Evolutionary conservation across 768 basidiomycete species (phyloP), one percentile per base, ranked within the genome.

Genomic region (Polyporus arcularius): DNA sequence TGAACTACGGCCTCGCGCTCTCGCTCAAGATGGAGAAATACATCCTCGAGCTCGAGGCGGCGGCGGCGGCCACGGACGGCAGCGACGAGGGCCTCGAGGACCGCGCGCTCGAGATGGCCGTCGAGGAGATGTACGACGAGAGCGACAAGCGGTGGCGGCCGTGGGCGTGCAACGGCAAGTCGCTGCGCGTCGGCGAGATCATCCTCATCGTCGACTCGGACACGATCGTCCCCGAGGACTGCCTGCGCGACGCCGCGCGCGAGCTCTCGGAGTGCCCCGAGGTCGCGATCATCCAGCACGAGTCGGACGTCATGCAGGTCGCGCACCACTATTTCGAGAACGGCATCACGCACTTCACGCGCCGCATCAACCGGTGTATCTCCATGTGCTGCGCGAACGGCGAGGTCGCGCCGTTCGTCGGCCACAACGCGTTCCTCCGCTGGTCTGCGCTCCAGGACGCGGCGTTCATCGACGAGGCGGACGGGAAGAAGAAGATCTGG

Each of bases 251-350:
- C 75, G 94, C 94, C 0, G 93, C 92, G 5, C 85, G 90, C 41
- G 94, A 96, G 71, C 80, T 96, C 60, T 77, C 84, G 16, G 88
- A 89, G 73, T 88, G 88, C 64, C 92, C 90, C 0, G 88, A 93
- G 46, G 85, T 94, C 35, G 92, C 86, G 1, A 93, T 96, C 75
- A 89, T 96, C 55, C 94, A 96, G 70, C 94, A 96, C 70, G 90
- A 90, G 68, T 92, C 90, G 85, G 90, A 92, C 67, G 92, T 95
- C 65, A 92, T 94, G 88, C 91, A 95, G 73, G 92, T 94, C 57
- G 92, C 88, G 0, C 79, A 89, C 72, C 88, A 94, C 73, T 95
- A 90, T 75, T 95, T 96, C 68, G 94, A 96, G 71, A 94, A 94
- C 66, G 92, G 90, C 16, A 88, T 96, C 61, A 85, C 94, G 12